Percentiles rank a stretch among this genome's conserved stretches.
Evolutionary conservation across 2,329 filamentous ascomycete genomes (phyloP).

Genomic region (Beauveria sp.): DNA sequence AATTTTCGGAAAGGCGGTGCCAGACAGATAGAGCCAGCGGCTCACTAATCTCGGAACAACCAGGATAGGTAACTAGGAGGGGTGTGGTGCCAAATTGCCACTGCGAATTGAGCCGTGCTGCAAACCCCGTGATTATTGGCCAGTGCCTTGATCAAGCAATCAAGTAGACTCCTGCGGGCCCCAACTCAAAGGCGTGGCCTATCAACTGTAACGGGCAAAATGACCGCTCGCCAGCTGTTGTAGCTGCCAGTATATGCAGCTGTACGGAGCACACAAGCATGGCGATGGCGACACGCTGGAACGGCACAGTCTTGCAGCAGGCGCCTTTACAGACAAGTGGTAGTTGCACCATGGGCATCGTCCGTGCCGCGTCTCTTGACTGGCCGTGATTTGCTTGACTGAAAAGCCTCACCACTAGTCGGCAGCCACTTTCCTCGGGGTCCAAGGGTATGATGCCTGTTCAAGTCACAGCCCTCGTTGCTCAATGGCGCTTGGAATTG

Average conservation of each 20-base stretch:
- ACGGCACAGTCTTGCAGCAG: neutral
- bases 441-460: neutral
- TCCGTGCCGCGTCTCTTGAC: neutral
- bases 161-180: constrained; percentile 1
- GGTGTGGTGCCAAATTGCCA: neutral
- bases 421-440: neutral
- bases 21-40: neutral
- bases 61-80: neutral
- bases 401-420: neutral
- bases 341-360: too few relatives aligned
- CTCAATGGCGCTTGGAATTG: neutral
- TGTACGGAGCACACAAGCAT: neutral
- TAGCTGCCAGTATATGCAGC: neutral
- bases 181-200: neutral
- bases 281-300: neutral
- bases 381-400: neutral
- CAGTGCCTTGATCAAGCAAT: constrained; percentile 7
- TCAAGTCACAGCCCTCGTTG: neutral
- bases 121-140: constrained; percentile 2
- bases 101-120: neutral
- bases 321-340: neutral
- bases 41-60: constrained; percentile 8
- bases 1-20: constrained; percentile 5
- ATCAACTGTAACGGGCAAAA: neutral
- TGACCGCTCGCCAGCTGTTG: neutral